Conservation (phyloP, 176 grass and related monocot genomes). For the Raddia distichophylla region DNA sequence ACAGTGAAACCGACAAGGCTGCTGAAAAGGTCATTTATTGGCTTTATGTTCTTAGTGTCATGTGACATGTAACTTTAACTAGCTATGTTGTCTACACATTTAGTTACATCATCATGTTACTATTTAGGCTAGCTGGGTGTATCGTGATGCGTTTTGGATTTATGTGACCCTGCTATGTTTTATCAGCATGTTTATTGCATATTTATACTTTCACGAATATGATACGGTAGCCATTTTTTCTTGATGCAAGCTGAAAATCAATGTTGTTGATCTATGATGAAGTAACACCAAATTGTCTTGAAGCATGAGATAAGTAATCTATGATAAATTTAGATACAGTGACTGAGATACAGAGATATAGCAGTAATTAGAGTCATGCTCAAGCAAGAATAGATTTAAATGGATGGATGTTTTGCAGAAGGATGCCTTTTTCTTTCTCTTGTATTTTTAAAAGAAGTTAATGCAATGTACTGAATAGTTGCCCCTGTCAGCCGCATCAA, state of each 20-base stretch:
- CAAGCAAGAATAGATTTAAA: background rate
- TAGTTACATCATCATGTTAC: conserved; percentile 16
- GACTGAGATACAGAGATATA: background rate
- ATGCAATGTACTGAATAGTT: background rate
- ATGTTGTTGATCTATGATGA: background rate
- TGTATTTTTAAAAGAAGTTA: conserved; percentile 29
- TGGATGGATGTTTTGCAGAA: conserved; percentile 1
- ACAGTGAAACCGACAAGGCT: conserved; percentile 79
- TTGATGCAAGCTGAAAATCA: conserved; percentile 28
- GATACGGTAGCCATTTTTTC: background rate
- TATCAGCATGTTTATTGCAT: background rate
- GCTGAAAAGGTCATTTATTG: conserved; percentile 65
- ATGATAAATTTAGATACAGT: background rate
- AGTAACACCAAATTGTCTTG: conserved; percentile 18
- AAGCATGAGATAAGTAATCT: conserved; percentile 24
- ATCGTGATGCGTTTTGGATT: conserved; percentile 13
- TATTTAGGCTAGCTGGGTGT: conserved; percentile 32
- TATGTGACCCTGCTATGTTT: background rate
- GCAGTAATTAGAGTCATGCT: background rate
- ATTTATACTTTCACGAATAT: background rate
- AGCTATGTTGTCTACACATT: conserved; percentile 37
- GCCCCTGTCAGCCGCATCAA: conserved; percentile 20
- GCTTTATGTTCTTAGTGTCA: conserved; percentile 14
- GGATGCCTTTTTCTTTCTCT: conserved; percentile 3
- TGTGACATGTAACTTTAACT: conserved; percentile 26